A percentile compares a stretch with the other conserved stretches of the same genome.
phyloP scores from a whole-genome alignment of 495 filamentous ascomycete genomes.

The Neurospora sp. region DNA sequence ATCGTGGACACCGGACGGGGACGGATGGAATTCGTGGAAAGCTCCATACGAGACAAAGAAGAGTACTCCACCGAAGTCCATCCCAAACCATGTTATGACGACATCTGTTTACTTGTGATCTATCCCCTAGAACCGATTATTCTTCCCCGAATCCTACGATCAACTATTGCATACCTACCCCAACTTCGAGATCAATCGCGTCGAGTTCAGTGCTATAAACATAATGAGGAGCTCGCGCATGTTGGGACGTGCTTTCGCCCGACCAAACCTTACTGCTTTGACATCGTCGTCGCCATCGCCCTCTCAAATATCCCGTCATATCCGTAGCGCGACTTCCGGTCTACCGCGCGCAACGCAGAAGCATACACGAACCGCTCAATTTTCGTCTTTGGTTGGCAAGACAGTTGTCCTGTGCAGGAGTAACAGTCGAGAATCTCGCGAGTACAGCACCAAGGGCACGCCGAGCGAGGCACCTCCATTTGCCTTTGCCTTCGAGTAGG shows the following conservation, averaged over 20 bases:
- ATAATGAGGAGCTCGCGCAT: background rate
- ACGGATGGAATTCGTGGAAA: background rate
- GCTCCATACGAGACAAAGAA: background rate
- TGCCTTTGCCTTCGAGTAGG: constrained; percentile 32
- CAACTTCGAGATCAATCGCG: background rate
- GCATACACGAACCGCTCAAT: background rate
- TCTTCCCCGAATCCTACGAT: background rate
- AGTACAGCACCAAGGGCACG: background rate
- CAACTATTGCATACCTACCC: background rate
- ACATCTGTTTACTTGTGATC: background rate
- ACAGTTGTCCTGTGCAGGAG: background rate
- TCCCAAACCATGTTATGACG: background rate
- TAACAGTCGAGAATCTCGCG: background rate
- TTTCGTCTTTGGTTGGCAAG: background rate
- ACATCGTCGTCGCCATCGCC: background rate
- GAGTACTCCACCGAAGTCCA: background rate
- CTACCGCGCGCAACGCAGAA: background rate
- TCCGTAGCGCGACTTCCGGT: background rate
- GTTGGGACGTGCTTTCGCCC: background rate
- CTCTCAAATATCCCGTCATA: background rate
- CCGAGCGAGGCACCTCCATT: constrained; percentile 17
- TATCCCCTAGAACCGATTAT: background rate
- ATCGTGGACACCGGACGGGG: background rate
- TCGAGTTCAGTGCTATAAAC: background rate
- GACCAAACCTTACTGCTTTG: background rate